A percentile compares a stretch with the other conserved stretches of the same genome.
Conservation (phyloP, 306 rosid species). For the Vigna radiata region DNA sequence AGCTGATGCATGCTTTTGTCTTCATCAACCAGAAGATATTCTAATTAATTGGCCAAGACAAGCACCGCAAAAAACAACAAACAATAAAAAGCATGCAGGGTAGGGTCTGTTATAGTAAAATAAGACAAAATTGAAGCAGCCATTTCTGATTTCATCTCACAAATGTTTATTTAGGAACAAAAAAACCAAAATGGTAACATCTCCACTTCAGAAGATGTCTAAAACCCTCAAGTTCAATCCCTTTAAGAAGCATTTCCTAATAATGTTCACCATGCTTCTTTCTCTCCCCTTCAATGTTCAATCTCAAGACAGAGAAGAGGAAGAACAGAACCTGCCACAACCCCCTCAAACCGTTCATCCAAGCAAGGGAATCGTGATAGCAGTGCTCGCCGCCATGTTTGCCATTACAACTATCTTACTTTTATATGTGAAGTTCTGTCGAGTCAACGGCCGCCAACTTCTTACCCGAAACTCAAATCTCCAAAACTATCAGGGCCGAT, state of each 20-base stretch:
- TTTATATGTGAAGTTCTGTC: conserved; percentile 66
- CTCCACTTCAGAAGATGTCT: conserved; percentile 21
- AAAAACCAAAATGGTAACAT: conserved; percentile 15
- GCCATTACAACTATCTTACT: conserved; percentile 58
- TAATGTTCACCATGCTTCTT: conserved; percentile 35
- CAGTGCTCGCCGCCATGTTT: conserved; percentile 59
- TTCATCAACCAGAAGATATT: conserved; percentile 33
- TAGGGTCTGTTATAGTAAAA: conserved; percentile 35
- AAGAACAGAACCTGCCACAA: conserved; percentile 33
- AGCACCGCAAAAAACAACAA: conserved; percentile 45
- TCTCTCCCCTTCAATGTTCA: conserved; percentile 22
- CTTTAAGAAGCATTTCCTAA: conserved; percentile 17
- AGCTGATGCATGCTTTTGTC: conserved; percentile 46
- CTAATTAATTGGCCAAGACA: conserved; percentile 43
- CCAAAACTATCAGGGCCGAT: conserved; percentile 27
- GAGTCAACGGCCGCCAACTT: conserved; percentile 29
- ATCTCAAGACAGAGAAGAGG: neutral
- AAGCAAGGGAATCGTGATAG: conserved; percentile 58
- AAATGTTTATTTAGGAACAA: conserved; percentile 22
- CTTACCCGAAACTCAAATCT: conserved; percentile 9
- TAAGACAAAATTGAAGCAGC: conserved; percentile 37
- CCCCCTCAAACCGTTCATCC: conserved; percentile 47
- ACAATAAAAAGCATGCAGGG: conserved; percentile 15
- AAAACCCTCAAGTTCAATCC: neutral
- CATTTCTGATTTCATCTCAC: neutral